Evolutionary conservation across 257 asterid species (phyloP), one percentile per base, ranked within the genome.

Genomic region (Forsythia suspensa): DNA sequence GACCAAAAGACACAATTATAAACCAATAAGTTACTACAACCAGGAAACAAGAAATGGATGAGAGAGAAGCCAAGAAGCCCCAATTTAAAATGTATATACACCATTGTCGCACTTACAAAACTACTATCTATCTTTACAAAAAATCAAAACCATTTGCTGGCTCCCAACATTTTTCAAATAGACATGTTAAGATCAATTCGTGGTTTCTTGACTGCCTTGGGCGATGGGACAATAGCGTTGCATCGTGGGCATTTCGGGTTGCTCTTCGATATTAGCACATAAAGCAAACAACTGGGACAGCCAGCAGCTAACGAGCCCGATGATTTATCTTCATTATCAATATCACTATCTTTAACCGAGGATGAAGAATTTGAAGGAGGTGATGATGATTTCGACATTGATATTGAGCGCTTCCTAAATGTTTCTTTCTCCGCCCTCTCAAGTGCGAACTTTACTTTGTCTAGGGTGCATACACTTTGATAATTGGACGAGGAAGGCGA

Each of bases 341-440:
- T 29, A 10, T 76, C 88, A 13, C 76, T 73, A 48, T 86, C 89
- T 74, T 76, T 86, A 66, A 85, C 73, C 0, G 96, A 92, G 5
- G 96, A 91, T 0, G 95, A 91, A 0, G 98, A 89, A 18, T 90
- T 88, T 4, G 98, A 93, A 4, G 79, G 79, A 0, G 85, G 83
- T 0, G 95, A 80, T 2, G 93, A 88, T 5, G 95, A 88, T 73
- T 85, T 90, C 3, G 93, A 82, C 80, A 80, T 52, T 0, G 93
- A 87, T 3, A 84, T 38, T 2, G 92, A 83, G 9, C 88, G 88
- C 38, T 89, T 89, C 59, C 85, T 75, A 10, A 13, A 77, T 0
- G 81, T 52, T 52, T 81, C 84, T 55, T 67, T 87, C 82, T 87
- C 88, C 0, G 86, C 92, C 70, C 92, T 87, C 77, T 85, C 88